Conservation (phyloP, 768 basidiomycete species). For the Austroboletus eburneus region DNA sequence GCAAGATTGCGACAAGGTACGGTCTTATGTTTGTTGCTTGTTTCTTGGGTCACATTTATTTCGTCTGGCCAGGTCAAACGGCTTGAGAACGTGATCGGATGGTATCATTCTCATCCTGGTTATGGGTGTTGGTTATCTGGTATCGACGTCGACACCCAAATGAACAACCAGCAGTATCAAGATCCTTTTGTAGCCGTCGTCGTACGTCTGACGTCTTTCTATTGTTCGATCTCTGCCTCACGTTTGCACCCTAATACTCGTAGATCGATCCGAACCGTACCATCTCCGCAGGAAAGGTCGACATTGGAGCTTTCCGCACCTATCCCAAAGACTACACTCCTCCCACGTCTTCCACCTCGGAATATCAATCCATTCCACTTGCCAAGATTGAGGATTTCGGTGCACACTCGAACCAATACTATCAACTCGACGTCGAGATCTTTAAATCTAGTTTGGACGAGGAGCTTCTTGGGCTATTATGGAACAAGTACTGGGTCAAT, state of each 20-base stretch:
- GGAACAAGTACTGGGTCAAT: constrained; percentile 99
- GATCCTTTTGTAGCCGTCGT: constrained; percentile 98
- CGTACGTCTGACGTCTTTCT: constrained; percentile 41
- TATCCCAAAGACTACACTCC: constrained; percentile 96
- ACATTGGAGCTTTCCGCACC: constrained; percentile 98
- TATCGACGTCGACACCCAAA: constrained; percentile 96
- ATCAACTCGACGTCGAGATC: constrained; percentile 89
- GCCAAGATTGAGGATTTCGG: constrained; percentile 99
- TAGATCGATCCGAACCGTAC: constrained; percentile 98
- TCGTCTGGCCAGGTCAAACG: constrained; percentile 60
- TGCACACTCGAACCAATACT: constrained; percentile 96
- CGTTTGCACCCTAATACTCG: too few species aligned
- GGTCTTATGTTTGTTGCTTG: constrained; percentile 7
- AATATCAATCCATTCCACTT: constrained; percentile 95
- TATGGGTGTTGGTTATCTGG: constrained; percentile 99
- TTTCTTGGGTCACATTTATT: background rate
- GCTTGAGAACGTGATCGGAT: constrained; percentile 86
- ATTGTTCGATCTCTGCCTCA: background rate
- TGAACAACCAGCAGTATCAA: constrained; percentile 90
- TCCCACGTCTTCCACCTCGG: constrained; percentile 60
- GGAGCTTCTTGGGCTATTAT: constrained; percentile 82
- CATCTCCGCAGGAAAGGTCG: constrained; percentile 96
- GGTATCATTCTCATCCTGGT: constrained; percentile 98
- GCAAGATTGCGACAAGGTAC: constrained; percentile 72
- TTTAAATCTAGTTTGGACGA: constrained; percentile 92